phyloP scores from a whole-genome alignment of 2,329 filamentous ascomycete genomes.

The Thelonectria olida region DNA sequence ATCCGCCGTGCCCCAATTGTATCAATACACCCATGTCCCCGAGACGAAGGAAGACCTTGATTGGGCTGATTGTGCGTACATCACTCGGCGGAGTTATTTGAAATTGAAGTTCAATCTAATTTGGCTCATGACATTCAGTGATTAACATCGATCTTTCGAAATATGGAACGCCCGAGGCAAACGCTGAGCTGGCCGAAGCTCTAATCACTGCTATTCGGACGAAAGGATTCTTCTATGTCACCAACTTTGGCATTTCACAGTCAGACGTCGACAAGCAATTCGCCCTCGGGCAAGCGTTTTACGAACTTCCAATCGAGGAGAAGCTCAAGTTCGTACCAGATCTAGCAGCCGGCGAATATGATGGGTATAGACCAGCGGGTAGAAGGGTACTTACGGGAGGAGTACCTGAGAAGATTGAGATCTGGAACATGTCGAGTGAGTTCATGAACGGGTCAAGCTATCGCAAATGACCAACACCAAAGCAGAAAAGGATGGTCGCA shows the following conservation, averaged over 20 bases:
- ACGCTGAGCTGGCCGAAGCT: conserved; percentile 38
- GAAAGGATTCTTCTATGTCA: conserved; percentile 51
- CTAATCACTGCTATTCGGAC: conserved; percentile 47
- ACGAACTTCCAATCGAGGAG: conserved; percentile 62
- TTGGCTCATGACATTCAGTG: too few relatives aligned
- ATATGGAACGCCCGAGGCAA: conserved; percentile 45
- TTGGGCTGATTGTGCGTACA: conserved; percentile 47
- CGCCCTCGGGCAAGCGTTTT: conserved; percentile 65
- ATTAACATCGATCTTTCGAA: conserved; percentile 42
- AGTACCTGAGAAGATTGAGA: conserved; percentile 50
- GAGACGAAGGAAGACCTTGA: conserved; percentile 49
- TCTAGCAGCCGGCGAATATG: conserved; percentile 62
- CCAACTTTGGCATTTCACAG: conserved; percentile 68
- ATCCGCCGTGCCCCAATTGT: conserved; percentile 40
- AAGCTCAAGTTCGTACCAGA: conserved; percentile 65
- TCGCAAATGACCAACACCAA: neutral
- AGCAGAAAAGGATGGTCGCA: conserved; percentile 41
- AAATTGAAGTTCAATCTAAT: too few relatives aligned
- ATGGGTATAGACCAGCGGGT: conserved; percentile 63
- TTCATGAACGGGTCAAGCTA: neutral
- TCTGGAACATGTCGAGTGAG: conserved; percentile 51
- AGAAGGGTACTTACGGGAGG: conserved; percentile 46
- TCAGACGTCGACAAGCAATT: conserved; percentile 68
- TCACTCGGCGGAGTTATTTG: too few relatives aligned
- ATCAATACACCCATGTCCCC: conserved; percentile 47